Base-by-base conservation (phyloP, 768 basidiomycete genomes). In the Gymnopilus junonius region DNA sequence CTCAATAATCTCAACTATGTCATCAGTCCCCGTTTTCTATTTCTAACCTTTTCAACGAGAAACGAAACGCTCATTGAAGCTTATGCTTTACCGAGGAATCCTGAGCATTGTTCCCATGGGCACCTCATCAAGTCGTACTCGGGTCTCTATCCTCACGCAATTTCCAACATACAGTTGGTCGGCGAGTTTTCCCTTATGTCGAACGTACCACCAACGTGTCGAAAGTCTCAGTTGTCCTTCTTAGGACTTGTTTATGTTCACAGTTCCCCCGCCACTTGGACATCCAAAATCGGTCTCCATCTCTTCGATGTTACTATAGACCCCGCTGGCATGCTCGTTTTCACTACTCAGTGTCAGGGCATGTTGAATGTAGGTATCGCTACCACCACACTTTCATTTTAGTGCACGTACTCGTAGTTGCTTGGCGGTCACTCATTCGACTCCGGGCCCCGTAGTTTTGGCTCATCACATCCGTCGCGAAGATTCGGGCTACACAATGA, bases 351-450 rank as follows among this genome's bases (percentile, higher is more conserved):
- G 32, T 64, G 58, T 27, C 42, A 62, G 11, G 40, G 58, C 4
- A 64, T 45, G 4, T 51, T 70, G 40, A 65, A 68, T 31, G 67
- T 67, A 12, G 71, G 70, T 7, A 68, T 69, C 32, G 64, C 62
- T 10, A 69, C 59, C 7, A 70, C 68, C 3, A 39, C 56, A 8
- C 59, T 73, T 2, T 46, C 65, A 12, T 58, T 65, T n/a, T 11
- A 68, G 62, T 20, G 58, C 70, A 17, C 62, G 59, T 27, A 55
- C 48, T 20, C 66, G 65, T 29, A 57, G 31, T 5, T 70, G 68
- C 57, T 48, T 69, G 20, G 71, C 71, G 15, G 67, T 73, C 7
- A 73, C 67, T 0, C 70, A 73, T 27, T 68, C 66, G 8, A 64
- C 63, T 21, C 68, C 70, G 15, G 68, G 70, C 6, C 66, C 68